Conservation (phyloP, 352 stramenopile genomes). For the Phytophthora macrochlamydospora region DNA sequence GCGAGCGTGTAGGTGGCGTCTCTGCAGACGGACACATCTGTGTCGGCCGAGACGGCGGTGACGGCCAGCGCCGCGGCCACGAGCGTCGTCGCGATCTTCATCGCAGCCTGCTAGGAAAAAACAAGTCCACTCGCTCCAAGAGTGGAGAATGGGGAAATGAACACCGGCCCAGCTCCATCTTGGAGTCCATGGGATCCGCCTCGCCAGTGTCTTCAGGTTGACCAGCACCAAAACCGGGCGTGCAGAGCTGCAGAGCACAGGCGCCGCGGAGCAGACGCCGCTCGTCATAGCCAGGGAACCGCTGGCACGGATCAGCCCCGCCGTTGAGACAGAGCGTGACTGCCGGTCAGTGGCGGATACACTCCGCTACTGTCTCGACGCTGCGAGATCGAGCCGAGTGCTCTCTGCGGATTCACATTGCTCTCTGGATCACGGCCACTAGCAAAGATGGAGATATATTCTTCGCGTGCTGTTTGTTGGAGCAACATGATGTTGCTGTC, state of each 20-base stretch:
- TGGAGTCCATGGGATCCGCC: background rate
- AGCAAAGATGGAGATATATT: too few relatives aligned
- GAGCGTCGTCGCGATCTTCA: constrained; percentile 25
- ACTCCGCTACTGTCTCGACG: background rate
- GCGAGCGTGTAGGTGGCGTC: constrained; percentile 53
- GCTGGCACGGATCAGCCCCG: background rate
- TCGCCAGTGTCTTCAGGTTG: background rate
- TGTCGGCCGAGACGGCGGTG: constrained; percentile 21
- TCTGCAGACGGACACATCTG: constrained; percentile 45
- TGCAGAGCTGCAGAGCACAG: background rate
- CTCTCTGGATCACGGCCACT: background rate
- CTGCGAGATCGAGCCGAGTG: background rate
- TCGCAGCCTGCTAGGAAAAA: constrained; percentile 1
- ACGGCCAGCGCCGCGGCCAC: constrained; percentile 27
- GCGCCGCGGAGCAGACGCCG: background rate
- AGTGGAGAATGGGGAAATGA: background rate
- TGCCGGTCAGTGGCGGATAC: background rate
- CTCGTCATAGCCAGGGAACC: background rate
- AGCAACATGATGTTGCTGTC: too few relatives aligned
- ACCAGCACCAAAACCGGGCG: background rate
- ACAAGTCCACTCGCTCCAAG: background rate
- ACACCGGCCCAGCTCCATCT: background rate
- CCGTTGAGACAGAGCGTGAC: background rate
- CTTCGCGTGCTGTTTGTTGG: too few relatives aligned
- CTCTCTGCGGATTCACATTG: background rate